Percentiles rank a stretch among this genome's conserved stretches.
Evolutionary conservation across 2,329 filamentous ascomycete species (phyloP).

Genomic region (Talaromyces sp.): DNA sequence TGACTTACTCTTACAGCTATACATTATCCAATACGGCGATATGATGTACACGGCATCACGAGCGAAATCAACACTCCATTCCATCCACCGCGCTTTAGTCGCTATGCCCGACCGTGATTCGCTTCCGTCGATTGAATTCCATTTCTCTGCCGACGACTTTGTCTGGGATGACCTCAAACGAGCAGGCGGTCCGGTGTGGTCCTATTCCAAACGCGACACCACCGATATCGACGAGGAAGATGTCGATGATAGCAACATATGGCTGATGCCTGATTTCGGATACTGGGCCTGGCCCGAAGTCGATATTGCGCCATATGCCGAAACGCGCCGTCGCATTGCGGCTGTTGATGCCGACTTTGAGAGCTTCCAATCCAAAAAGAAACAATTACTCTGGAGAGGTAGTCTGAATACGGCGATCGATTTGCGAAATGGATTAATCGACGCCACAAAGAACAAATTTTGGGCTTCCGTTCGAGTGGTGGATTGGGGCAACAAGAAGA

Average conservation of each 20-base stretch:
- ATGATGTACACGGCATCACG: conserved; percentile 36
- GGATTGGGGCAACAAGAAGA: conserved; percentile 41
- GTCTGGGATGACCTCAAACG: conserved; percentile 25
- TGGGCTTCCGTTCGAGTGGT: conserved; percentile 49
- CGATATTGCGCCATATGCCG: conserved; percentile 44
- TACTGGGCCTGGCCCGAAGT: conserved; percentile 54
- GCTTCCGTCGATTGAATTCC: conserved; percentile 51
- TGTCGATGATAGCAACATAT: conserved; percentile 36
- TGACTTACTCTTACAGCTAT: conserved; percentile 28
- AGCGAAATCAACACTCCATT: conserved; percentile 44
- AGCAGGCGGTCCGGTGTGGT: conserved; percentile 31
- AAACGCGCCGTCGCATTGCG: conserved; percentile 39
- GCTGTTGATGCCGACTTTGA: conserved; percentile 35
- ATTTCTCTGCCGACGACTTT: conserved; percentile 48
- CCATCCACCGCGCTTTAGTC: conserved; percentile 48
- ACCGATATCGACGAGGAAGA: conserved; percentile 31
- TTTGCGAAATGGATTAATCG: conserved; percentile 40
- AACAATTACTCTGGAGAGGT: conserved; percentile 51
- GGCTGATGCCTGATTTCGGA: conserved; percentile 55
- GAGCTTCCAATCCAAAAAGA: conserved; percentile 39
- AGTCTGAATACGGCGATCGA: conserved; percentile 38
- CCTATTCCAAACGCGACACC: conserved; percentile 30
- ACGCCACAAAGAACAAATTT: conserved; percentile 36
- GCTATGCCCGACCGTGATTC: conserved; percentile 36
- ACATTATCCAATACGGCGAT: conserved; percentile 35